Evolutionary conservation across 495 filamentous ascomycete genomes (phyloP), one percentile per base, ranked within the genome.

Genomic region (Pseudevernia furfuracea): DNA sequence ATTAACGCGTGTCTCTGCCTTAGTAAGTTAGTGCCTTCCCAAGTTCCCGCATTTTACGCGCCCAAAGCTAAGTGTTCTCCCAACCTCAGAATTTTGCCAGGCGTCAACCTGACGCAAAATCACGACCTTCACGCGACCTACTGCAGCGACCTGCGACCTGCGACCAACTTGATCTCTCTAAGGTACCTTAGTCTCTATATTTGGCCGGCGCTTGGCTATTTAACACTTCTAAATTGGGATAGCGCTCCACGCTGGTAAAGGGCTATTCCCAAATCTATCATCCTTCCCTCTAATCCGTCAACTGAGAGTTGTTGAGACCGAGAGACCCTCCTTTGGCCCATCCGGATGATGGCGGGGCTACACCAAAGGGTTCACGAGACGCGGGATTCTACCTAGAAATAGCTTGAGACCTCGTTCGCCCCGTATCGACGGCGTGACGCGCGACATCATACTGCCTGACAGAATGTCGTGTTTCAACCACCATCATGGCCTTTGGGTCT

Each of bases 361-460:
- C 58, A 23, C 37, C 17, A 28, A 46, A 32, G 28, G 49, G 4
- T 34, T 17, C 62, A 37, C 62, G 61, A 53, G 62, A 64, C 60
- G 58, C 62, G 58, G 39, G 61, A 11, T 37, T n/a, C 38, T 28
- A 52, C 6, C 52, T 57, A 34, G 43, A 57, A 65, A 65, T 68
- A 65, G 39, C 44, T 48, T 32, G 34, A 61, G 58, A 39, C 36
- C 61, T 59, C 38, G 17, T 21, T 41, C 23, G 23, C 64, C 48
- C 61, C 57, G 48, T 58, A 46, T 68, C 67, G 68, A 55, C 28
- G 17, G 52, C 52, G 52, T 55, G 52, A 71, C 70, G 70, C 70
- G 70, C 70, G 70, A 71, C 63, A 71, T 70, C 66, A 59, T 58
- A 66, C n/a, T 52, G n/a, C 58, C 62, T 43, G 21, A 38, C 56